Evolutionary conservation across 805 yeast species (phyloP).

Genomic region (Candida dajiaensis): DNA sequence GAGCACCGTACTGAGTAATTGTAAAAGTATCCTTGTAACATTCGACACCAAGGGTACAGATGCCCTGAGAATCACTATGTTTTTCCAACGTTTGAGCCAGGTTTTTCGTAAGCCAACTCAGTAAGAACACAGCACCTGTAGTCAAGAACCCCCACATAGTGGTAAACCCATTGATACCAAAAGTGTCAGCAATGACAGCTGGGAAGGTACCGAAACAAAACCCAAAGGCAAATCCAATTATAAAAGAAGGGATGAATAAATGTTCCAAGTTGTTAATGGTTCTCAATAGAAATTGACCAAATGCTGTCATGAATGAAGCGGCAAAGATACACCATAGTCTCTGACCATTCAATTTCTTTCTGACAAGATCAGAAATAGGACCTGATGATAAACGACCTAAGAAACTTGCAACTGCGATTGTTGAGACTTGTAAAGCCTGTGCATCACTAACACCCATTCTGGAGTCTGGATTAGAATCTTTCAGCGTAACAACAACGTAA

Average conservation of each 20-base stretch:
- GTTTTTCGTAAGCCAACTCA: constrained; percentile 46
- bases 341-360: constrained; percentile 45
- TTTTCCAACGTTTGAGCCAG: constrained; percentile 51
- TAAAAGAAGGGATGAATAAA: constrained; percentile 43
- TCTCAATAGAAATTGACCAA: constrained; percentile 32
- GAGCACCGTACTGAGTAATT: constrained; percentile 20
- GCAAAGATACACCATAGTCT: constrained; percentile 58
- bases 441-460: constrained; percentile 33
- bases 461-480: constrained; percentile 22
- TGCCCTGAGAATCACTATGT: constrained; percentile 34
- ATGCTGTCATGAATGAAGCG: constrained; percentile 32
- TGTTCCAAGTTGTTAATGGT: constrained; percentile 32
- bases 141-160: constrained; percentile 74
- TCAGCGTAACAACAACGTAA: constrained; percentile 51
- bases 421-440: constrained; percentile 69
- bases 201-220: constrained; percentile 70
- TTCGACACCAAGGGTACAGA: constrained; percentile 36
- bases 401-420: constrained; percentile 59
- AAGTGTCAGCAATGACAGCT: constrained; percentile 65
- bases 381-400: constrained; percentile 63
- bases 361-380: constrained; percentile 54
- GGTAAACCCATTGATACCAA: constrained; percentile 62
- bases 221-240: constrained; percentile 66
- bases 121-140: constrained; percentile 58
- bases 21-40: constrained; percentile 44